Conservation (phyloP, 495 filamentous ascomycete genomes). For the Trichoderma parareesei region DNA sequence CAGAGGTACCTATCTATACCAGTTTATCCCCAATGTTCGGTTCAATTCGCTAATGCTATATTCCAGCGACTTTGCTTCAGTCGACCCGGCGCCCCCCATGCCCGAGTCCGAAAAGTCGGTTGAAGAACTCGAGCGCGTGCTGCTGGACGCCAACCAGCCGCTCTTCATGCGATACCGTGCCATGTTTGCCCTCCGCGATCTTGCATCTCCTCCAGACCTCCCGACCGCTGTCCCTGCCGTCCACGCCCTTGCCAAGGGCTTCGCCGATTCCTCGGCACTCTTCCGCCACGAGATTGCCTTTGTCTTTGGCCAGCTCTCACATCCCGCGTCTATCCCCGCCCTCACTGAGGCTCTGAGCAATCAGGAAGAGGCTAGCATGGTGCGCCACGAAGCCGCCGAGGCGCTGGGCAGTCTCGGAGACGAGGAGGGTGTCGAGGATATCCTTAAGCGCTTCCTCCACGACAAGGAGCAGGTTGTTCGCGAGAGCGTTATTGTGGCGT, state of each 20-base stretch:
- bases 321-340: slow-evolving; percentile 91
- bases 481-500: slow-evolving; percentile 87
- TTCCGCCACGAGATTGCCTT: slow-evolving; percentile 98
- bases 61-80: slow-evolving; percentile 80
- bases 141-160: slow-evolving; percentile 70
- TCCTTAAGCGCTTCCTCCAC: slow-evolving; percentile 72
- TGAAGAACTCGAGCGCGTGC: slow-evolving; percentile 59
- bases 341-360: slow-evolving; percentile 72
- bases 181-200: slow-evolving; percentile 93
- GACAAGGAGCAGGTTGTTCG: slow-evolving; percentile 89
- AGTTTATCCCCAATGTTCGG: slow-evolving; percentile 9
- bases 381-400: slow-evolving; percentile 94
- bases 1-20: slow-evolving; percentile 51
- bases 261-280: slow-evolving; percentile 80
- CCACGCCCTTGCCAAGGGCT: slow-evolving; percentile 74
- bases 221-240: slow-evolving; percentile 80
- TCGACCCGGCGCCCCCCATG: slow-evolving; percentile 90
- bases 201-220: slow-evolving; percentile 84
- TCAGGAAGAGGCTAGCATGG: slow-evolving; percentile 81
- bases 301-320: slow-evolving; percentile 91
- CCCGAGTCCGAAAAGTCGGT: slow-evolving; percentile 57
- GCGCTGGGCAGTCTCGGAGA: slow-evolving; percentile 93
- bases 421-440: slow-evolving; percentile 84
- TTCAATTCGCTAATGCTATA: slow-evolving; percentile 17
- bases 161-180: slow-evolving; percentile 92